A percentile compares a stretch with the other conserved stretches of the same genome.
These are phyloP conservation scores for Aureobasidium subglaciale DNA, from an alignment of 2,329 filamentous ascomycete species.

Conservation along the genomic window DNA sequence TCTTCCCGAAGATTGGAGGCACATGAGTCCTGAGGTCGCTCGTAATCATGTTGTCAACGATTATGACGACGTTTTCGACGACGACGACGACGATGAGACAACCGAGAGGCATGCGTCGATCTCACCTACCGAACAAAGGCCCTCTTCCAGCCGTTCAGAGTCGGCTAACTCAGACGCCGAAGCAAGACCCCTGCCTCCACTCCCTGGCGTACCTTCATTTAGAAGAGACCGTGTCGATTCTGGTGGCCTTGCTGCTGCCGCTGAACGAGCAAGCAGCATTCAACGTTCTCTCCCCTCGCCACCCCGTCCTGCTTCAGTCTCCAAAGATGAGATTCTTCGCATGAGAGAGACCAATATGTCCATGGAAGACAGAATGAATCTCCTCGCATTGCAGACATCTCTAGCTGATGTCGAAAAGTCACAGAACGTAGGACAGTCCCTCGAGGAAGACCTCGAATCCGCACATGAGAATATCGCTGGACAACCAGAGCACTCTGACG, in stretches of 20 bases:
- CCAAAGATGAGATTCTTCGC: constrained; percentile 70
- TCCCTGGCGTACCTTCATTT: constrained; percentile 65
- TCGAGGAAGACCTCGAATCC: constrained; percentile 21
- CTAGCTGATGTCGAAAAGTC: constrained; percentile 11
- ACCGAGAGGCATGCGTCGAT: constrained; percentile 49
- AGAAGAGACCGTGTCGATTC: constrained; percentile 46
- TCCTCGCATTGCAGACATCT: constrained; percentile 59
- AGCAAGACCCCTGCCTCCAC: constrained; percentile 75
- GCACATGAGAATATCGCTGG: constrained; percentile 20
- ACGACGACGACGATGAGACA: not conserved
- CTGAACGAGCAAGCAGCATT: constrained; percentile 62
- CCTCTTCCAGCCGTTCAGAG: constrained; percentile 57
- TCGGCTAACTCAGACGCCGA: constrained; percentile 74
- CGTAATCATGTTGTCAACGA: constrained; percentile 47
- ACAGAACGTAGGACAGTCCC: not conserved
- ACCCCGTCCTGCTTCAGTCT: constrained; percentile 58
- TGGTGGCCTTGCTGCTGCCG: constrained; percentile 58
- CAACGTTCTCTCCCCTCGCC: constrained; percentile 66
- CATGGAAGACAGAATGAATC: constrained; percentile 73
- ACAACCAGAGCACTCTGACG: constrained; percentile 29
- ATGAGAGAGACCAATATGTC: constrained; percentile 67
- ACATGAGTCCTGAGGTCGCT: constrained; percentile 60
- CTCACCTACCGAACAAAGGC: constrained; percentile 43
- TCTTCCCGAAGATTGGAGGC: constrained; percentile 92
- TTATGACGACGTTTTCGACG: constrained; percentile 60